Conservation (phyloP, 2,329 filamentous ascomycete genomes). For the Aspergillus hortae region DNA sequence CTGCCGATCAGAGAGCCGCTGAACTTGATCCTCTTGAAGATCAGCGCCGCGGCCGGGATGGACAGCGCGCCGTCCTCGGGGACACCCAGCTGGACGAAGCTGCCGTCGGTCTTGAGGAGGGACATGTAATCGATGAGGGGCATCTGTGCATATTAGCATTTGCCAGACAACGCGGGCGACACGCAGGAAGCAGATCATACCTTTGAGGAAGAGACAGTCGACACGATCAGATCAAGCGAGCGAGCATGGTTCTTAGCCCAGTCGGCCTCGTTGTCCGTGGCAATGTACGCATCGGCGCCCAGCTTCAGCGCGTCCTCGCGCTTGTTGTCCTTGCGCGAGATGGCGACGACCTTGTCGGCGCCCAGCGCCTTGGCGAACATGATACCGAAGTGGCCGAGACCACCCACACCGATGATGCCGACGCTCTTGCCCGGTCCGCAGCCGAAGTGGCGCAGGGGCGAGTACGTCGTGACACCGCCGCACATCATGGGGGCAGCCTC, state of each 20-base stretch:
- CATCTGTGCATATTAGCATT: conserved; percentile 40
- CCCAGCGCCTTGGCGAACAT: conserved; percentile 17
- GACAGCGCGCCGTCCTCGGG: conserved; percentile 56
- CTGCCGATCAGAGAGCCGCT: conserved; percentile 44
- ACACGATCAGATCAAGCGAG: conserved; percentile 54
- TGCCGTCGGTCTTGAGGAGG: conserved; percentile 55
- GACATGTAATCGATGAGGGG: conserved; percentile 58
- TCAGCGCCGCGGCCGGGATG: conserved; percentile 55
- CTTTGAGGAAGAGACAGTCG: conserved; percentile 48
- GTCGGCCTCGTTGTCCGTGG: conserved; percentile 52
- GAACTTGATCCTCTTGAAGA: conserved; percentile 49
- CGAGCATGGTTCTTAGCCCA: conserved; percentile 49
- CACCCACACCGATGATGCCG: conserved; percentile 13
- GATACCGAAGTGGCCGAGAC: conserved; percentile 14
- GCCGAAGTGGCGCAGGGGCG: conserved; percentile 14
- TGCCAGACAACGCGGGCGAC: background rate
- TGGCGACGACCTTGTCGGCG: conserved; percentile 53
- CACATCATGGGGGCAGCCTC: conserved; percentile 17
- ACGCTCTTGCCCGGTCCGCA: conserved; percentile 15
- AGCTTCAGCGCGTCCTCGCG: conserved; percentile 51
- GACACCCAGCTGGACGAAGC: conserved; percentile 62
- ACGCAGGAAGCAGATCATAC: background rate
- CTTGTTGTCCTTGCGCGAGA: conserved; percentile 51
- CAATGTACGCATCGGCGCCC: conserved; percentile 55
- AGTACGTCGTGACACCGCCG: conserved; percentile 16